These are phyloP conservation scores for Boechera divaricarpa DNA, from an alignment of 345 rosid species.

Conservation along the genomic window DNA sequence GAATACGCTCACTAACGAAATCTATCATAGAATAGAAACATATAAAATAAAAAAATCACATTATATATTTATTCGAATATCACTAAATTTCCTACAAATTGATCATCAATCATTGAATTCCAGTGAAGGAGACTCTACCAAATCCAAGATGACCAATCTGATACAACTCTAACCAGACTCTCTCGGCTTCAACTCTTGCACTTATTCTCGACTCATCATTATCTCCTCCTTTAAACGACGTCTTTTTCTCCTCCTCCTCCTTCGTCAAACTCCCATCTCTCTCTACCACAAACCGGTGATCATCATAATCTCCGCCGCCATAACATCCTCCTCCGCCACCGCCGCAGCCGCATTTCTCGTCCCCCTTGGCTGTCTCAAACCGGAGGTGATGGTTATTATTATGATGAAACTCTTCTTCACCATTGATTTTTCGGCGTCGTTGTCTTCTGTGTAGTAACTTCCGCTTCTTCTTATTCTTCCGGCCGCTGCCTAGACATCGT, in stretches of 20 bases:
- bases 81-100: conserved; percentile 1
- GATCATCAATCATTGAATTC: conserved; percentile 40
- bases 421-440: not conserved
- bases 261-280: conserved; percentile 50
- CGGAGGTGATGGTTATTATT: conserved; percentile 5
- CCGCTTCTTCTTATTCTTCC: conserved; percentile 39
- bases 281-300: conserved; percentile 46
- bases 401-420: conserved; percentile 36
- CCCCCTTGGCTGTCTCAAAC: conserved; percentile 40
- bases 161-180: conserved; percentile 78
- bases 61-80: not conserved
- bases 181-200: conserved; percentile 64
- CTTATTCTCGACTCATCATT: conserved; percentile 45
- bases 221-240: conserved; percentile 38
- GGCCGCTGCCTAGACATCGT: conserved; percentile 53
- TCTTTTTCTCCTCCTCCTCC: conserved; percentile 31
- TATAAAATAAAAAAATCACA: conserved; percentile 3
- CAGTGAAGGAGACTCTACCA: conserved; percentile 85
- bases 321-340: conserved; percentile 22
- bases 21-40: conserved; percentile 1
- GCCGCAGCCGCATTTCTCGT: conserved; percentile 26
- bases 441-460: not conserved
- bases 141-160: conserved; percentile 86
- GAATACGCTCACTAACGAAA: not conserved
- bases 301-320: conserved; percentile 37